phyloP scores from a whole-genome alignment of 2,329 filamentous ascomycete genomes.

The Aspergillus sp. region DNA sequence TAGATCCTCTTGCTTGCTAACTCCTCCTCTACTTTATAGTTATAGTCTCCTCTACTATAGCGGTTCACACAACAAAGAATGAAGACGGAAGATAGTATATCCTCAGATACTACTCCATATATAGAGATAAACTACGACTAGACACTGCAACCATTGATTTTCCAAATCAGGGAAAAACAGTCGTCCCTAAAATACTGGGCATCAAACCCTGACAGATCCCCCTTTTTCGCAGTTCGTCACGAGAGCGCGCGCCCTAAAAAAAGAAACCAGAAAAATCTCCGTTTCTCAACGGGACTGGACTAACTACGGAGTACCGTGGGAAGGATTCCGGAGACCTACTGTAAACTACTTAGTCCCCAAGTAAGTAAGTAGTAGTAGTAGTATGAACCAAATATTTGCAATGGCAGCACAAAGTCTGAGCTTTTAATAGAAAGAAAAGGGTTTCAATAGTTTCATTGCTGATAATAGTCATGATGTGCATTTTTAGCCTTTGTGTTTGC shows the following conservation, averaged over 20 bases:
- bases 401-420: neutral
- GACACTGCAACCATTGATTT: slow-evolving; percentile 1
- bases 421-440: slow-evolving; percentile 8
- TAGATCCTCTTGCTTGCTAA: neutral
- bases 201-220: neutral
- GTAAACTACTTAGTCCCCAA: too few species aligned
- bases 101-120: neutral
- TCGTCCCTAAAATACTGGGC: neutral
- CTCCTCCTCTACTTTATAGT: too few species aligned
- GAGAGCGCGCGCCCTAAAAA: slow-evolving; percentile 6
- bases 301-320: neutral
- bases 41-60: neutral
- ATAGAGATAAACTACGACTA: neutral
- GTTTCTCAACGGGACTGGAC: neutral
- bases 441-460: slow-evolving; percentile 9
- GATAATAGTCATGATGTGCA: neutral
- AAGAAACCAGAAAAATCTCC: slow-evolving; percentile 5
- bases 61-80: neutral
- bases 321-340: slow-evolving; percentile 6
- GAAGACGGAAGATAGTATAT: neutral
- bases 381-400: neutral
- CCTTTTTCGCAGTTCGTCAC: slow-evolving; percentile 1
- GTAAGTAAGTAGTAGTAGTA: neutral
- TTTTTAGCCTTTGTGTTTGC: too few species aligned
- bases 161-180: neutral